Evolutionary conservation across 352 stramenopile genomes (phyloP), one percentile per base, ranked within the genome.

Genomic region (Globisporangium megalacanthum): DNA sequence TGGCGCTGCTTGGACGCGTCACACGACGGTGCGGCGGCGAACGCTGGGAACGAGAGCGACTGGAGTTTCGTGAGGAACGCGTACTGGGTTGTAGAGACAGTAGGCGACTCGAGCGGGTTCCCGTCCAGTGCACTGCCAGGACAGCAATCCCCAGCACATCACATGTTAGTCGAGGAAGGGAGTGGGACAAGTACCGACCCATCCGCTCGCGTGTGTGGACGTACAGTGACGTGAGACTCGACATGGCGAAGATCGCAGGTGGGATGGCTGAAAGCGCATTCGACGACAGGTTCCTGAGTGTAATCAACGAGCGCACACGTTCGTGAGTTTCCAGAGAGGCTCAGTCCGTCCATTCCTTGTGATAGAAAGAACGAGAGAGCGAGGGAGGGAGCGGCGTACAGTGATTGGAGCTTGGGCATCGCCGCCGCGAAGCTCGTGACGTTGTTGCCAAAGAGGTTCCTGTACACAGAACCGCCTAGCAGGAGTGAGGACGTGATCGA

Each of bases 211-310:
- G 2, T 29, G 25, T 29, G 25, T 75, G 88, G 25, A 39, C 35
- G 35, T 39, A 39, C 35, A 39, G 35, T 8, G 6, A 37, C 4
- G 36, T 37, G 36, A 29, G 25, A 29, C 25, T 29, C 25, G 25
- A 29, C 25, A 29, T 29, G 25, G 25, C 4, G 25, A 29, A 29
- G 25, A 90, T 63, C 1, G 64, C 63, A 4, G 59, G 52, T 2
- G 77, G 80, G 42, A 87, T 77, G 17, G 61, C 63, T 0, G 68
- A 73, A 19, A 90, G 67, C 8, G 78, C 61, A 58, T 90, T 90
- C 56, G 61, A 48, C 7, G 65, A 75, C 48, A 90, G 41, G 52
- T 88, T 72, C 36, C 77, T 88, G 45, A 3, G 6, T 29, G 25
- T 29, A 29, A 4, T 25, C 42, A 50, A 50, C 20, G 15, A 49